Base-by-base conservation (phyloP, 129 eudicot genomes). In the Calendula officinalis region DNA sequence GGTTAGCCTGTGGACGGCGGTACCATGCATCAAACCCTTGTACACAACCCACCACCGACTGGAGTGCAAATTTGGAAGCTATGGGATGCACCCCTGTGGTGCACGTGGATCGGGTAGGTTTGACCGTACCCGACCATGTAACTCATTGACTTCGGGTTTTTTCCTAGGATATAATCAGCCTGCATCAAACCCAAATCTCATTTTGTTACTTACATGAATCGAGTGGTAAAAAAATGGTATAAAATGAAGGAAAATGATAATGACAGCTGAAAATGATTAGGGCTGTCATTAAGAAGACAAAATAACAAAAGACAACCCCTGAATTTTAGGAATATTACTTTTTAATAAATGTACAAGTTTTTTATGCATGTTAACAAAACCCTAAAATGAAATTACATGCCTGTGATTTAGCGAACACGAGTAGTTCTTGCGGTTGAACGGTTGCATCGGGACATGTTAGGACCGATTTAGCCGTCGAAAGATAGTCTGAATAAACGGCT, bases 91-190 rank as follows among this genome's bases (percentile, higher is more conserved):
- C 98, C 98, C 52, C 98, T 75, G 60, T 92, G 98, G 83, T 92
- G 98, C 49, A 79, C 95, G 16, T 83, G 96, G 37, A 11, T 55
- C 3, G 96, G 98, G 63, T 88, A 92, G 56, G 67, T 78, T 64
- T 71, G 79, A 12, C 98, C 91, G 47, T 81, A 92, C 3, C 98
- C 98, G 4, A 92, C 86, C 17, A 92, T 33, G 76, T 92, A 92
- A 81, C 98, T 92, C 77, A 83, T 78, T 57, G 89, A 76, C 66
- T 77, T 75, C 0, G 98, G 98, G 64, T 92, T 92, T n/a, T 83
- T 79, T 13, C 96, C 98, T 14, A 92, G 90, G 30, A 92, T 88
- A 74, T 92, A 92, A 79, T 88, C 98, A 65, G 84, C 98, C 98
- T 90, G 75, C 35, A 73, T 46, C 46, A 64, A 10, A 73, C 35